Evolutionary conservation across 495 filamentous ascomycete genomes (phyloP).

Genomic region (Penicillium samsonianum): DNA sequence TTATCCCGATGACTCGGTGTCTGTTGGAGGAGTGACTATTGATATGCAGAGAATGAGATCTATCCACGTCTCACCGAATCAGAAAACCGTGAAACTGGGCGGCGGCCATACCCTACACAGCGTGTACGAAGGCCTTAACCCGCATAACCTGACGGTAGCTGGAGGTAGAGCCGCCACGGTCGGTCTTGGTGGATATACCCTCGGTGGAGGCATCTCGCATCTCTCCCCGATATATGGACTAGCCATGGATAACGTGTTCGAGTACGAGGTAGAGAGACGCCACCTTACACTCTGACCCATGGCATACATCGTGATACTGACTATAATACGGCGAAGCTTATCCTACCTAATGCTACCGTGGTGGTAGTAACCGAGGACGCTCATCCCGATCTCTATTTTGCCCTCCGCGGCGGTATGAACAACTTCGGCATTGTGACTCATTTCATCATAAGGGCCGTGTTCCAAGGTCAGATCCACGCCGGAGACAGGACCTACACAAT

Average conservation of each 20-base stretch:
- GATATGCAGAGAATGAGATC: conserved; percentile 46
- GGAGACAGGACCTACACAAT: too few species aligned
- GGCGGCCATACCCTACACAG: conserved; percentile 27
- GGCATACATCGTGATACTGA: too few species aligned
- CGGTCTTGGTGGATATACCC: conserved; percentile 55
- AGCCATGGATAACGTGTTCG: conserved; percentile 48
- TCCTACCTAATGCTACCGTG: conserved; percentile 40
- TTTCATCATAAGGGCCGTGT: too few species aligned
- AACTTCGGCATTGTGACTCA: conserved; percentile 46
- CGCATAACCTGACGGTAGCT: too few species aligned
- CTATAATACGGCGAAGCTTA: too few species aligned
- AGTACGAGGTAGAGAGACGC: conserved; percentile 54
- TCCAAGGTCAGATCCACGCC: too few species aligned
- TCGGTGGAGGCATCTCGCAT: conserved; percentile 29
- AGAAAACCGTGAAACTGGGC: conserved; percentile 17
- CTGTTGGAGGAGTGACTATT: conserved; percentile 42
- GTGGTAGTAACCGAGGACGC: conserved; percentile 31
- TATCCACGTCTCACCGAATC: conserved; percentile 38
- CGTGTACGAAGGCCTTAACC: conserved; percentile 52
- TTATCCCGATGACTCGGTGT: conserved; percentile 21
- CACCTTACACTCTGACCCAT: too few species aligned
- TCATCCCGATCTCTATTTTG: conserved; percentile 44
- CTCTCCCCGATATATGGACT: conserved; percentile 47
- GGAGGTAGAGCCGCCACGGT: conserved; percentile 56
- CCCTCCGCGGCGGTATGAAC: conserved; percentile 43